Conservation (phyloP, 306 rosid genomes). For the Canavalia ensiformis region DNA sequence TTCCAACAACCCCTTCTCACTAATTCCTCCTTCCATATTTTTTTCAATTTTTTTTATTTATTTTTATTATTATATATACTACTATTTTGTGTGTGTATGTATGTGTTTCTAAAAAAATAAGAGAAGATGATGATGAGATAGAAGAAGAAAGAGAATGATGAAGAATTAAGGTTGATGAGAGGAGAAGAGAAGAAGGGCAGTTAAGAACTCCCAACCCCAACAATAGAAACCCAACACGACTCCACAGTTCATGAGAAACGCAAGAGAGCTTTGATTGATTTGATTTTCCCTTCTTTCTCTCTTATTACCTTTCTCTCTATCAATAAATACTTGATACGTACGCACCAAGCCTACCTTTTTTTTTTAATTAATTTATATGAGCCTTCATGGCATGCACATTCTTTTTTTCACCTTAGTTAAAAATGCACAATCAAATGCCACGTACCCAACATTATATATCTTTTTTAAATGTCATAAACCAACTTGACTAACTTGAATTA, state of each 20-base stretch:
- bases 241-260: slow-evolving; percentile 97
- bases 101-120: too few species aligned
- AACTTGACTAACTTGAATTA: slow-evolving; percentile 45
- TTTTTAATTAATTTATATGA: slow-evolving; percentile 31
- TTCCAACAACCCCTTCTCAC: slow-evolving; percentile 64
- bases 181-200: slow-evolving; percentile 96
- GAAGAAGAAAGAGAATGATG: not conserved
- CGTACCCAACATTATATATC: slow-evolving; percentile 5
- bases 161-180: slow-evolving; percentile 29
- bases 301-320: slow-evolving; percentile 25
- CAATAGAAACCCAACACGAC: slow-evolving; percentile 99
- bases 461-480: slow-evolving; percentile 27
- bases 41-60: not conserved
- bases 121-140: slow-evolving; percentile 17
- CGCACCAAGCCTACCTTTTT: slow-evolving; percentile 52
- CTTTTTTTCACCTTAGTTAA: not conserved
- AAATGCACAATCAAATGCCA: slow-evolving; percentile 12
- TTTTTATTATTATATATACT: too few species aligned
- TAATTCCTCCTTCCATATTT: slow-evolving; percentile 49
- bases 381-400: slow-evolving; percentile 47
- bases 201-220: slow-evolving; percentile 99
- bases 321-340: slow-evolving; percentile 66
- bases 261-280: slow-evolving; percentile 47
- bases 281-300: slow-evolving; percentile 14
- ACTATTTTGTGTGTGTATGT: too few species aligned